phyloP scores from a whole-genome alignment of 2,329 filamentous ascomycete species.

The Colletotrichum tropicale region DNA sequence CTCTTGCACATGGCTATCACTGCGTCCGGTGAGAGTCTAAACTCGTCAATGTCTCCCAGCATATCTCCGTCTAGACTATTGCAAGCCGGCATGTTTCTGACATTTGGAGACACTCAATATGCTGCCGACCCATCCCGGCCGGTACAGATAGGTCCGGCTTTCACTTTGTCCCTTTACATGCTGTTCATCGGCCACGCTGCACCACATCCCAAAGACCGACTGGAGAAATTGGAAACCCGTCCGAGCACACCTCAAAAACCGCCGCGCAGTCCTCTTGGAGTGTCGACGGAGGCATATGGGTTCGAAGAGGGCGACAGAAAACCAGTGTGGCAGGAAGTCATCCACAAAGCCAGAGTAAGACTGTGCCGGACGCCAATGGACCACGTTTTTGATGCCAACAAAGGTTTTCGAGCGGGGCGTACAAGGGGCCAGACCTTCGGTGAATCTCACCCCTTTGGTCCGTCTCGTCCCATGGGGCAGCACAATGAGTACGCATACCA shows the following conservation, averaged over 20 bases:
- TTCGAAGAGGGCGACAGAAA: slow-evolving; percentile 61
- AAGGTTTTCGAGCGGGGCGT: slow-evolving; percentile 31
- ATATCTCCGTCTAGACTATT: slow-evolving; percentile 90
- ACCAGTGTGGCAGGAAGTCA: slow-evolving; percentile 92
- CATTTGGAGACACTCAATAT: slow-evolving; percentile 85
- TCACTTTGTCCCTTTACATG: slow-evolving; percentile 92
- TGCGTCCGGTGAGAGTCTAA: slow-evolving; percentile 87
- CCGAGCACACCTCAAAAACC: background rate
- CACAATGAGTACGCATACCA: slow-evolving; percentile 73
- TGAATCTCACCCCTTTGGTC: background rate
- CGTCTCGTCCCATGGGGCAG: slow-evolving; percentile 25
- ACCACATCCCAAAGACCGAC: background rate
- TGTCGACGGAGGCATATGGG: slow-evolving; percentile 44
- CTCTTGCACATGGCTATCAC: slow-evolving; percentile 93
- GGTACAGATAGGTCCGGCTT: slow-evolving; percentile 86
- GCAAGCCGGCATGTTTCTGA: slow-evolving; percentile 91
- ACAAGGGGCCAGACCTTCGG: background rate
- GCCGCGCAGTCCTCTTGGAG: background rate
- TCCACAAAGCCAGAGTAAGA: slow-evolving; percentile 89
- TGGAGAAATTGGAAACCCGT: background rate
- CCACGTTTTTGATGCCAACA: slow-evolving; percentile 44
- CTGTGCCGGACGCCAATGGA: slow-evolving; percentile 72
- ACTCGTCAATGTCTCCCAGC: slow-evolving; percentile 76
- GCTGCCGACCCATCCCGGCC: slow-evolving; percentile 64
- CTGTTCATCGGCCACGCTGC: slow-evolving; percentile 80